Evolutionary conservation across 768 basidiomycete species (phyloP), one percentile per base, ranked within the genome.

Genomic region (Plicaturopsis crispa): DNA sequence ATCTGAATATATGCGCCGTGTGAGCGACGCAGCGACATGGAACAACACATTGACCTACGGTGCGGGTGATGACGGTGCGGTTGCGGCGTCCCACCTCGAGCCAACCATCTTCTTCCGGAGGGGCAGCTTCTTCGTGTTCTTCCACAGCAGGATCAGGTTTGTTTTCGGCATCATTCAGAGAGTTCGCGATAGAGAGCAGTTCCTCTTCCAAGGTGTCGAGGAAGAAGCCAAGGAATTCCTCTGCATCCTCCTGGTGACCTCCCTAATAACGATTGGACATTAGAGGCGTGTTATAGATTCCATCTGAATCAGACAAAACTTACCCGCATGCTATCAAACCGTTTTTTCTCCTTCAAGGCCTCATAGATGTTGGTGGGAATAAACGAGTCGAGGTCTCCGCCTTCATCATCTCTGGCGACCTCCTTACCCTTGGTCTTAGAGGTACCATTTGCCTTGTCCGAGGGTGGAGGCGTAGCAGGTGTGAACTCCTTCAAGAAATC

Each of bases 161-260:
- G 45, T 17, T 36, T 31, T 17, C 45, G 48, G 3, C 35, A n/a
- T 6, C 20, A 23, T 14, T 4, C 24, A 80, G 50, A 0, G 78
- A 68, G 5, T 76, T 65, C 5, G 77, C 59, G n/a, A 94, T 61
- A 3, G 70, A 67, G 3, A 88, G 61, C 8, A 97, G 55, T 62
- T 98, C 94, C 55, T 99, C 94, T 57, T 94, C 90, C 4, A 99
- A 65, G 0, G 91, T 87, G 50, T 97, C 91, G 18, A 97, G 69
- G 62, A 89, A 94, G 63, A 96, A 97, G 3, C 94, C 94, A n/a
- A 98, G 68, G 59, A 96, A 98, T 60, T 99, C 94, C 59, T 99
- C 93, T 7, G 93, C 94, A 42, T 99, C 94, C 57, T 99, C 94
- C 62, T 99, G 94, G 42, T 91, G 87, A 0, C 92, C 92, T 24